These are phyloP conservation scores for Alopecurus myosuroides DNA, from an alignment of 176 grass and related monocot species.

Conservation along the genomic window DNA sequence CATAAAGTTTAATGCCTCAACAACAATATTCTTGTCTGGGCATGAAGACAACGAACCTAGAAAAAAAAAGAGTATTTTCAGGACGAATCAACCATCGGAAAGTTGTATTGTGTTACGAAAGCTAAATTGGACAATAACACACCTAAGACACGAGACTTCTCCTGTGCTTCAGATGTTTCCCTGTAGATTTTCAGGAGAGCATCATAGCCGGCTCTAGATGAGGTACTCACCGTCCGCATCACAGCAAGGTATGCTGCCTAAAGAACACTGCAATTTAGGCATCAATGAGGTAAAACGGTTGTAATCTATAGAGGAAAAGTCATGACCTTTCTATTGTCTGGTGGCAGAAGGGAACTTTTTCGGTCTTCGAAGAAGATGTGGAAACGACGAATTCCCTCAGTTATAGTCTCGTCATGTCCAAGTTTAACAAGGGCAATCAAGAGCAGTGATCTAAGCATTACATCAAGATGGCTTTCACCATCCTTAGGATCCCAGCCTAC, in stretches of 20 bases:
- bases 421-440: slow-evolving; percentile 75
- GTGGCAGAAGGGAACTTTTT: slow-evolving; percentile 51
- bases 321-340: slow-evolving; percentile 79
- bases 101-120: not conserved
- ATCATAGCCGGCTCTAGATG: slow-evolving; percentile 56
- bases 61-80: slow-evolving; percentile 33
- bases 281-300: not conserved
- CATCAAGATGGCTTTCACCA: slow-evolving; percentile 75
- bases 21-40: slow-evolving; percentile 64
- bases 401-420: slow-evolving; percentile 53
- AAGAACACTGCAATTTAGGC: slow-evolving; percentile 26
- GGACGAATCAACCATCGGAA: not conserved
- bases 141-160: slow-evolving; percentile 71
- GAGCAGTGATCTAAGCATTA: slow-evolving; percentile 70
- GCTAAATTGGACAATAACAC: slow-evolving; percentile 8
- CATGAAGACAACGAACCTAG: slow-evolving; percentile 52
- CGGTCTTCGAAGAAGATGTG: slow-evolving; percentile 55
- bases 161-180: slow-evolving; percentile 61
- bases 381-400: slow-evolving; percentile 68
- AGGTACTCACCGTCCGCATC: slow-evolving; percentile 54
- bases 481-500: slow-evolving; percentile 80
- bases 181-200: slow-evolving; percentile 81
- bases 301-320: slow-evolving; percentile 13
- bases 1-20: slow-evolving; percentile 68
- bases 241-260: slow-evolving; percentile 89